Base-by-base conservation (phyloP, 1,139 yeast genomes). In the Hemisphaericaspora lyxosophila region DNA sequence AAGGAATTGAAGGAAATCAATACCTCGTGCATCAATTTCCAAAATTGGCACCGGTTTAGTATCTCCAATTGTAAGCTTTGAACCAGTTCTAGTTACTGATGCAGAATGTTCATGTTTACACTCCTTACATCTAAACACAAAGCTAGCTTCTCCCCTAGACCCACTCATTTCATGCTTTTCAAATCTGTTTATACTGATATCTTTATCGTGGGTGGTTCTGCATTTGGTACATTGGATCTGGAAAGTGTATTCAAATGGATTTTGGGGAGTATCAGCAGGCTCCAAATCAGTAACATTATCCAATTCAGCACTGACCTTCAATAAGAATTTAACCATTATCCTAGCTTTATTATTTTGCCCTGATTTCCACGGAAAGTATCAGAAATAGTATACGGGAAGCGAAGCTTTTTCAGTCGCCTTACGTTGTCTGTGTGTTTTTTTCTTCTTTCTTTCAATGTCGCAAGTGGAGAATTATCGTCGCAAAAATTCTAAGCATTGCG, bases 11-110 rank as follows among this genome's bases (percentile, higher is more conserved):
- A 71, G 67, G 36, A 89, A 68, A 35, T 87, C 95, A 36, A 88
- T 61, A 5, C 98, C 98, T 53, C 98, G 75, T 34, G 90, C 77
- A 55, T 92, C 97, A 41, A 92, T 77, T 34, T 81, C 81, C 30
- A 89, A 66, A 33, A 89, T 53, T 4, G 68, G 63, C 8, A 73
- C 74, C 31, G 58, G 48, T 41, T 58, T 55, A 7, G 57, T 60
- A 8, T 56, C 60, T 11, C 60, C 72, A 5, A 50, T 47, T 11
- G 58, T 54, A 33, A 61, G 57, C 34, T 47, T 47, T 18, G 55
- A 52, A 26, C 55, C 57, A 3, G 78, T 70, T 40, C 72, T 56
- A 9, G 46, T 41, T 19, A 77, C 62, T 26, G 54, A 52, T 6
- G 75, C 71, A 5, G 67, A 56, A 45, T 66, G 69, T 42, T 68